Evolutionary conservation across 1,284 basidiomycete species (phyloP).

Genomic region (Porogramme epimiltina): DNA sequence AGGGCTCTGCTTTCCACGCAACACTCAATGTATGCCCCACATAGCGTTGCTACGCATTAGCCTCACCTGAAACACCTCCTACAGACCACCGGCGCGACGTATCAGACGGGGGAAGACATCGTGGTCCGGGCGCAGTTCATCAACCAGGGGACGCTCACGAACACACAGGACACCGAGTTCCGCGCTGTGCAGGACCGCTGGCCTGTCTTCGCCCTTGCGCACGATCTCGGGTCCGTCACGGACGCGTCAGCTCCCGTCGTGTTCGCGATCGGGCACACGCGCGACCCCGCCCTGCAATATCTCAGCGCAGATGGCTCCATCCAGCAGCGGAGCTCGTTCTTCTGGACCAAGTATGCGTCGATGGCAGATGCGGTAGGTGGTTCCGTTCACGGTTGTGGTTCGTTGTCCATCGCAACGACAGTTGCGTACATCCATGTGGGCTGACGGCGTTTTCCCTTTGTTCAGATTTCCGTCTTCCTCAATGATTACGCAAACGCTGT

Average conservation of each 20-base stretch:
- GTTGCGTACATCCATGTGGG: background rate
- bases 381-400: too few species aligned
- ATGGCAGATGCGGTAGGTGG: slow-evolving; percentile 44
- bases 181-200: slow-evolving; percentile 59
- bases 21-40: slow-evolving; percentile 44
- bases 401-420: too few species aligned
- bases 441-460: background rate
- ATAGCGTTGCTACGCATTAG: background rate
- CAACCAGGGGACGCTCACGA: slow-evolving; percentile 51
- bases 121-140: slow-evolving; percentile 59
- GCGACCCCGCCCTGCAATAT: slow-evolving; percentile 60
- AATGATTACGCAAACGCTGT: slow-evolving; percentile 51
- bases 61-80: slow-evolving; percentile 6
- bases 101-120: slow-evolving; percentile 60
- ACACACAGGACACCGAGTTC: slow-evolving; percentile 59
- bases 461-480: slow-evolving; percentile 63
- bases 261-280: slow-evolving; percentile 57
- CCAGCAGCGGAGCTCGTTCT: slow-evolving; percentile 51
- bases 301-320: slow-evolving; percentile 46
- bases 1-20: slow-evolving; percentile 68
- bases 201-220: slow-evolving; percentile 67
- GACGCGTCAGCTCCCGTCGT: slow-evolving; percentile 44
- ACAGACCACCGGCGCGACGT: slow-evolving; percentile 52
- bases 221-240: slow-evolving; percentile 51
- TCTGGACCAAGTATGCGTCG: slow-evolving; percentile 50